These are phyloP conservation scores for Lenzites betulinus DNA, from an alignment of 768 basidiomycete species.

Conservation along the genomic window DNA sequence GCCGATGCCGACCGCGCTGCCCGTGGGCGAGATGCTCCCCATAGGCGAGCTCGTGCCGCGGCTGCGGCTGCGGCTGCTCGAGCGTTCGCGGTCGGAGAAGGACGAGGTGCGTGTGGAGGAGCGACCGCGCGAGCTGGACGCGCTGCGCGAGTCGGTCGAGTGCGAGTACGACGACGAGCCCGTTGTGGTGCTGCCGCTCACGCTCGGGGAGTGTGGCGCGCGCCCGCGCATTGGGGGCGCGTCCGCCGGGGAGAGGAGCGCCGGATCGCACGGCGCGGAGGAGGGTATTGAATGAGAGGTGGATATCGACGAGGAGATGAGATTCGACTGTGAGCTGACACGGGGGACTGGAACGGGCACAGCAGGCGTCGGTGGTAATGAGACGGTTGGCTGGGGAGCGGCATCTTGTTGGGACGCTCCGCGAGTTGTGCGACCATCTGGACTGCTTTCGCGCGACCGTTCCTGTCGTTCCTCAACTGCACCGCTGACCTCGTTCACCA, in stretches of 20 bases:
- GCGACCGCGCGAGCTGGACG: constrained; percentile 47
- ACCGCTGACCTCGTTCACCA: constrained; percentile 39
- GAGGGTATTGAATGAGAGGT: constrained; percentile 27
- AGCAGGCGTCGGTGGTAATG: constrained; percentile 19
- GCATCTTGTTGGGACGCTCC: constrained; percentile 2
- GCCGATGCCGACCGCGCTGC: constrained; percentile 30
- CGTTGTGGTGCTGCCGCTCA: constrained; percentile 28
- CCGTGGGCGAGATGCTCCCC: constrained; percentile 38
- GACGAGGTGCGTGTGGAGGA: constrained; percentile 57
- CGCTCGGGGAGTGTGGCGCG: constrained; percentile 21
- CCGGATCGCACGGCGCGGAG: constrained; percentile 18
- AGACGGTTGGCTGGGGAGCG: constrained; percentile 8
- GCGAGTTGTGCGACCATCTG: neutral
- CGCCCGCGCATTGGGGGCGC: constrained; percentile 23
- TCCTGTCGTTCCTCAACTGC: constrained; percentile 35
- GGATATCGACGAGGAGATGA: constrained; percentile 27
- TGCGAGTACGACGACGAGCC: constrained; percentile 33
- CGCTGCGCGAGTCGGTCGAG: constrained; percentile 31
- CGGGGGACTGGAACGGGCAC: constrained; percentile 29
- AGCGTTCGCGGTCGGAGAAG: constrained; percentile 52
- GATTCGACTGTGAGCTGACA: constrained; percentile 33
- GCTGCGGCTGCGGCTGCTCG: constrained; percentile 40
- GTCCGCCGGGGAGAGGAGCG: constrained; percentile 29
- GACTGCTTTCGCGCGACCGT: constrained; percentile 30
- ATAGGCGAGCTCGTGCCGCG: constrained; percentile 35